These are phyloP conservation scores for Bretschneidera sinensis DNA, from an alignment of 345 rosid genomes.

Conservation along the genomic window DNA sequence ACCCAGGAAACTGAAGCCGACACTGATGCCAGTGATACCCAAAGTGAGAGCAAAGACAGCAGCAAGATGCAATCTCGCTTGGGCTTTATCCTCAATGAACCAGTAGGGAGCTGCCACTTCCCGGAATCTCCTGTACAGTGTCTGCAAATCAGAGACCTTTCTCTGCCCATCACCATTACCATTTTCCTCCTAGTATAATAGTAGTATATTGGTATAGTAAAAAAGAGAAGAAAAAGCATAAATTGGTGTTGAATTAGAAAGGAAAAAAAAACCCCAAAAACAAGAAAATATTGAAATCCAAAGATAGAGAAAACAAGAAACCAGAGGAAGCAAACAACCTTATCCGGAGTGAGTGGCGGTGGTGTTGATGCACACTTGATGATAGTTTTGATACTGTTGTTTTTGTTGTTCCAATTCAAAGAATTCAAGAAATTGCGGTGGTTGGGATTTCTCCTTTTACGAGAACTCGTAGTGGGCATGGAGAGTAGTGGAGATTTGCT, in stretches of 20 bases:
- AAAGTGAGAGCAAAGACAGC: slow-evolving; percentile 84
- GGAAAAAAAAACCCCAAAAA: background rate
- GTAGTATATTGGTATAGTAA: background rate
- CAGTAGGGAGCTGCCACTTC: slow-evolving; percentile 93
- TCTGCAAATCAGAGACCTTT: slow-evolving; percentile 33
- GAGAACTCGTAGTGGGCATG: background rate
- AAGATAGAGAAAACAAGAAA: background rate
- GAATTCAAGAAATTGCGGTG: background rate
- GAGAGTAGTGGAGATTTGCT: background rate
- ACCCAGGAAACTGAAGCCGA: slow-evolving; percentile 94
- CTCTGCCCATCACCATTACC: slow-evolving; percentile 20
- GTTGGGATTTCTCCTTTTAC: background rate
- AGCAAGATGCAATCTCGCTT: slow-evolving; percentile 78
- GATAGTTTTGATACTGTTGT: too few relatives aligned
- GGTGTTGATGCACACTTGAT: background rate
- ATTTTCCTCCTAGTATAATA: background rate
- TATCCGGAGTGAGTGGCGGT: background rate
- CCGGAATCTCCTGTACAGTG: slow-evolving; percentile 60
- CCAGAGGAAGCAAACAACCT: background rate
- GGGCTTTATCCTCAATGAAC: slow-evolving; percentile 76
- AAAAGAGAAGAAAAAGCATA: too few relatives aligned
- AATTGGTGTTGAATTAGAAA: background rate
- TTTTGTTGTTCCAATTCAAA: background rate
- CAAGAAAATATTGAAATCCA: background rate
- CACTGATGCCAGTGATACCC: slow-evolving; percentile 89